Base-by-base conservation (phyloP, 345 rosid species). In the Citrus mangshanensis region DNA sequence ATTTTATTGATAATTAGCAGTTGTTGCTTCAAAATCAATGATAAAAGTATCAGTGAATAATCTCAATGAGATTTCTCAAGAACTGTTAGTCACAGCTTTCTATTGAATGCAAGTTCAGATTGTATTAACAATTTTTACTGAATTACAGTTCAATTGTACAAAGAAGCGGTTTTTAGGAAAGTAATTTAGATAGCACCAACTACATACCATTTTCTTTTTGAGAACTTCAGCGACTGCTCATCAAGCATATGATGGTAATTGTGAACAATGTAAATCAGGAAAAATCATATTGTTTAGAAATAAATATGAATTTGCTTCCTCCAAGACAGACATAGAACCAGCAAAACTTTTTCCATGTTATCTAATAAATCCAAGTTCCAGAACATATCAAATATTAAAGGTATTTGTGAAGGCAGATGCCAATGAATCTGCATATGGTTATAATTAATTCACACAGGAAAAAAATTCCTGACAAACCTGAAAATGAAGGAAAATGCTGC, bases 381-480 rank as follows among this genome's bases (percentile, higher is more conserved):
- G 5, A 49, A 10, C 46, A 49, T 8, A 28, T 9, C n/a, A 55
- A 46, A 75, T 28, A 51, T 46, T 32, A 1, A 49, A 3, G 3
- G 28, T 14, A 49, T 37, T 62, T 68, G 2, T 37, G 19, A 55
- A 38, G 55, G 32, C 25, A 49, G 62, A 51, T 51, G 56, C 37
- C 7, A 51, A 37, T 35, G 19, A 37, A 18, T 37, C 28, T 54
- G 6, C 14, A n/a, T 21, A 24, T 30, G 54, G 18, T 38, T 27
- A 37, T 24, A 3, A 65, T 40, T 14, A 21, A 30, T 40, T 7
- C 21, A 68, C 14, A 40, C 46, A 30, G 30, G 35, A 59, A 46
- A 65, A 19, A 49, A 30, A 64, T 28, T 80, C 72, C 42, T 35
- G 54, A 87, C 89, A 75, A 86, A 92, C 96, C 96, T 89, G 94